Base-by-base conservation (phyloP, 495 filamentous ascomycete genomes). In the Tuber melanosporum region DNA sequence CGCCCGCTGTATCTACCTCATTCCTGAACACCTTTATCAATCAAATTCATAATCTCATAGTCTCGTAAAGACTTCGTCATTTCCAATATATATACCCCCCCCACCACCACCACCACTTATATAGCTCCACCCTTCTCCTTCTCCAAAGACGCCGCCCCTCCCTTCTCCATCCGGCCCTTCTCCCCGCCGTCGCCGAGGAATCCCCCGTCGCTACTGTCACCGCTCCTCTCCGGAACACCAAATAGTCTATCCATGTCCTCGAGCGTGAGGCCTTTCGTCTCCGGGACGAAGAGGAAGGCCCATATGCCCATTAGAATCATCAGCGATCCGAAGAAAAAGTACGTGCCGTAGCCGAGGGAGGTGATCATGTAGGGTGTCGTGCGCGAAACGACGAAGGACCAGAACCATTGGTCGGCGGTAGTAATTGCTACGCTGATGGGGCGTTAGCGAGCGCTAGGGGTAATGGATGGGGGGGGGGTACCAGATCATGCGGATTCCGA, bases 311-410 rank as follows among this genome's bases (percentile, higher is more conserved):
- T 90, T 19, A 89, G 79, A 19, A 92, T 86, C 90, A 92, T 92
- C 78, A 93, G 85, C 3, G 88, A 88, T 2, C 91, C 91, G 79
- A 94, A 94, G 87, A 93, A 92, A 84, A 93, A 92, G 85, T 92
- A 94, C 5, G 92, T 91, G 36, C 91, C 92, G 80, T 91, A 92
- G 45, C 86, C 87, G 88, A 93, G 91, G 52, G 85, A 85, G 57
- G 87, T 83, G 84, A 94, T 93, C 90, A 93, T 93, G 81, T 94
- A 80, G 62, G 80, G 80, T 7, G 80, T 82, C 76, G 80, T 76
- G 69, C 80, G 80, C 19, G 80, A 82, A 47, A 82, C 77, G 52
- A 82, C 75, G 62, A 82, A 82, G 32, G 79, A 82, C 80, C 80
- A 82, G 73, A 82, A 76, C 80, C 80, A 82, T 74, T 82, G 80